Conservation (phyloP, 1,284 basidiomycete species). For the Hypsizygus ulmarius region DNA sequence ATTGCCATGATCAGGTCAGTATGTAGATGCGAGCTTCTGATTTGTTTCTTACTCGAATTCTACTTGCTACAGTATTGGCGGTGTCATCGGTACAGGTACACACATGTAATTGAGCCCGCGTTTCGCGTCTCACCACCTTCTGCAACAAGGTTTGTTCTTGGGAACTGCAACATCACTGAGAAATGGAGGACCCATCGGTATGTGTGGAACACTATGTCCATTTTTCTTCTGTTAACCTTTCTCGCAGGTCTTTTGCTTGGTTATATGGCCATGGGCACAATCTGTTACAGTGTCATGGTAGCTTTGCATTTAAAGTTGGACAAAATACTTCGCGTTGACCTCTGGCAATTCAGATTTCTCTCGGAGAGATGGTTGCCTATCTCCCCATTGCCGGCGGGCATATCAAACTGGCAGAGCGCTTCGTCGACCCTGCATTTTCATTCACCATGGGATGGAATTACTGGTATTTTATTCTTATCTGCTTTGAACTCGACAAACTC, state of each 20-base stretch:
- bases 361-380: conserved; percentile 60
- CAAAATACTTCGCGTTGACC: neutral
- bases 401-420: conserved; percentile 76
- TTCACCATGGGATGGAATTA: conserved; percentile 87
- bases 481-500: neutral
- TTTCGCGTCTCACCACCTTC: conserved; percentile 14
- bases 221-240: conserved; percentile 2
- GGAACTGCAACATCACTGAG: conserved; percentile 58
- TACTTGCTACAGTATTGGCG: conserved; percentile 45
- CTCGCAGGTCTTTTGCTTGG: conserved; percentile 61
- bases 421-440: conserved; percentile 77
- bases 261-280: conserved; percentile 56
- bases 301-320: conserved; percentile 5
- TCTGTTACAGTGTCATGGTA: conserved; percentile 63
- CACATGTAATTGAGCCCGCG: conserved; percentile 12
- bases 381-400: conserved; percentile 74
- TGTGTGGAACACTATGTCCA: conserved; percentile 1
- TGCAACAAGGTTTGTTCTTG: conserved; percentile 49
- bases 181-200: conserved; percentile 56
- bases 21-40: conserved; percentile 6
- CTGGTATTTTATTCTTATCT: conserved; percentile 40
- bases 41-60: conserved; percentile 2
- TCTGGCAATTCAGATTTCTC: conserved; percentile 24
- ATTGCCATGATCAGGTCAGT: conserved; percentile 67
- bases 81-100: conserved; percentile 73